These are phyloP conservation scores for Hypholoma fasciculare DNA, from an alignment of 768 basidiomycete species.

Conservation along the genomic window DNA sequence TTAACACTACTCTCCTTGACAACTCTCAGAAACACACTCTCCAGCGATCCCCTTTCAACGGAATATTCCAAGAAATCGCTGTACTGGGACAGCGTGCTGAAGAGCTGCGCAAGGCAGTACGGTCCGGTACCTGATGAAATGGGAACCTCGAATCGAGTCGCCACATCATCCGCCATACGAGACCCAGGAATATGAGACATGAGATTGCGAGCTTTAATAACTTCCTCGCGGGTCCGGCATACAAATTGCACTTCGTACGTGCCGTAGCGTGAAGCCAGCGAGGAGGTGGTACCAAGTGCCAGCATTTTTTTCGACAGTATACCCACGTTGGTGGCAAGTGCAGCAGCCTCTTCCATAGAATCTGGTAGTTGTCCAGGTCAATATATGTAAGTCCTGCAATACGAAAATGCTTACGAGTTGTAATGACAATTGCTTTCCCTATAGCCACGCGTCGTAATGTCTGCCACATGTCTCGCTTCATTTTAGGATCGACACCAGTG, in stretches of 20 bases:
- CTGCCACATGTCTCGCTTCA: conserved; percentile 84
- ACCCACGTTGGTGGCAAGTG: conserved; percentile 24
- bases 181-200: conserved; percentile 56
- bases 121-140: conserved; percentile 17
- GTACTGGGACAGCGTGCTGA: background rate
- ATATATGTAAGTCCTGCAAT: background rate
- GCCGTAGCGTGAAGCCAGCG: conserved; percentile 17
- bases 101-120: conserved; percentile 2
- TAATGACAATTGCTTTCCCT: conserved; percentile 71
- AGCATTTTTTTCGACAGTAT: conserved; percentile 23
- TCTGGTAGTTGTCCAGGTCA: conserved; percentile 20
- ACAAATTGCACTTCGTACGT: conserved; percentile 60
- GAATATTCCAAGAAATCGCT: conserved; percentile 1
- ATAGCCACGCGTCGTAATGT: conserved; percentile 62
- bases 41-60: conserved; percentile 5
- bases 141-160: conserved; percentile 65
- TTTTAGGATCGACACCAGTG: conserved; percentile 80
- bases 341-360: conserved; percentile 28
- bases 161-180: conserved; percentile 58
- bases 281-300: conserved; percentile 19
- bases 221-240: conserved; percentile 48
- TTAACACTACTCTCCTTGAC: conserved; percentile 2
- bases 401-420: conserved; percentile 54
- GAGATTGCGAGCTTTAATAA: conserved; percentile 41
- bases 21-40: conserved; percentile 8